Base-by-base conservation (phyloP, 1,284 basidiomycete genomes). In the Leccinum cinnamomeum region DNA sequence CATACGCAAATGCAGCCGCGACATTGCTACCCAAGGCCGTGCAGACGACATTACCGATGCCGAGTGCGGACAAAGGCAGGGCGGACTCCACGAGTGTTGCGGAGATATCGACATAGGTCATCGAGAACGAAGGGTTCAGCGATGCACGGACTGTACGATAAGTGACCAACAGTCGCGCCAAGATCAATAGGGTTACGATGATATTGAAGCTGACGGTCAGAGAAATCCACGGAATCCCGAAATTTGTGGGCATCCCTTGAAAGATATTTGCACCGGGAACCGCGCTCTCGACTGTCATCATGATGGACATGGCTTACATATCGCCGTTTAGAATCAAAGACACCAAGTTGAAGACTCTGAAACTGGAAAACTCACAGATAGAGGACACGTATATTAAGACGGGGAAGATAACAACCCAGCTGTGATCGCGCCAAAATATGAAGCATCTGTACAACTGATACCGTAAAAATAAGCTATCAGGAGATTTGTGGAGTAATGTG, bases 11-110 rank as follows among this genome's bases (percentile, higher is more conserved):
- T 23, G 23, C 23, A 23, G 37, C 12, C 5, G 37, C 41, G 4
- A 48, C 18, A 16, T 50, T 39, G 30, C 60, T 60, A 14, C 20
- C 28, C 23, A 28, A 3, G 25, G 14, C 41, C 14, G 53, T 37
- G n/a, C 39, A 16, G 30, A 62, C 41, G 20, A 39, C 46, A 35
- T 62, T 50, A 23, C 58, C 16, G 11, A 62, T 33, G 3, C 51
- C 60, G 28, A 60, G 50, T 28, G n/a, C 51, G 8, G 60, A 46
- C 2, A 54, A 62, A 8, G 60, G 60, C 7, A 62, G 33, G 7
- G 60, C 60, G 10, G 60, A 62, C 41, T 62, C 60, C 23, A 60
- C 28, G 18, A 60, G 41, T 5, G 33, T 60, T 11, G 60, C 60
- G 11, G 58, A 62, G 28, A 62, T 12, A 16, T 62, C 30, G 41